Evolutionary conservation across 768 basidiomycete species (phyloP).

Genomic region (Lactarius psammicola): DNA sequence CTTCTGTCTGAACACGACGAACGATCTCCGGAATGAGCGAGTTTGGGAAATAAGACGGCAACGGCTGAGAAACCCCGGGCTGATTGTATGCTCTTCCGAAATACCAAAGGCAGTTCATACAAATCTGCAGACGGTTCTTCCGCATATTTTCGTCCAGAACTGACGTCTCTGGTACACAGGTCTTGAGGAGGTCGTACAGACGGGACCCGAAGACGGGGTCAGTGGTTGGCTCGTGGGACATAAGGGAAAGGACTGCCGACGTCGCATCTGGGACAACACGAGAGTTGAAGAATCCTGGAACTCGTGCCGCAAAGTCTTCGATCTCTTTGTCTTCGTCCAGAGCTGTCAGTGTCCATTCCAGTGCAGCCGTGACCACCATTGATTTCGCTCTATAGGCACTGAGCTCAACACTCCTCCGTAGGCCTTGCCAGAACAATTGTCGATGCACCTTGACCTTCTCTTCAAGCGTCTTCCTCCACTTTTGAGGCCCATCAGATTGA

Average conservation of each 20-base stretch:
- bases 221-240: neutral
- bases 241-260: neutral
- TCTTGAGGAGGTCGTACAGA: neutral
- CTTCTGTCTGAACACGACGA: neutral
- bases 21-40: neutral
- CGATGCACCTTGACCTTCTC: neutral
- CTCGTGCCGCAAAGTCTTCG: neutral
- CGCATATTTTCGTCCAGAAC: neutral
- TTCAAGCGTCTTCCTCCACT: neutral
- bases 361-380: neutral
- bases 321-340: neutral
- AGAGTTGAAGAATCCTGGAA: neutral
- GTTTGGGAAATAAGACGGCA: neutral
- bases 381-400: neutral
- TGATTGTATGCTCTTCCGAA: neutral
- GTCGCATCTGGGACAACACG: too few relatives aligned
- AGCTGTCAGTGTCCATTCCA: neutral
- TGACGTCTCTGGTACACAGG: neutral
- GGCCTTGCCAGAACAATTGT: neutral
- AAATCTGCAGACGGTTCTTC: neutral
- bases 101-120: neutral
- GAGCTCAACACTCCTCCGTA: neutral
- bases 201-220: neutral
- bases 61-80: neutral
- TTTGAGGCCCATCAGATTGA: too few relatives aligned